These are phyloP conservation scores for Didymella lethalis DNA, from an alignment of 2,329 filamentous ascomycete genomes.

Conservation along the genomic window DNA sequence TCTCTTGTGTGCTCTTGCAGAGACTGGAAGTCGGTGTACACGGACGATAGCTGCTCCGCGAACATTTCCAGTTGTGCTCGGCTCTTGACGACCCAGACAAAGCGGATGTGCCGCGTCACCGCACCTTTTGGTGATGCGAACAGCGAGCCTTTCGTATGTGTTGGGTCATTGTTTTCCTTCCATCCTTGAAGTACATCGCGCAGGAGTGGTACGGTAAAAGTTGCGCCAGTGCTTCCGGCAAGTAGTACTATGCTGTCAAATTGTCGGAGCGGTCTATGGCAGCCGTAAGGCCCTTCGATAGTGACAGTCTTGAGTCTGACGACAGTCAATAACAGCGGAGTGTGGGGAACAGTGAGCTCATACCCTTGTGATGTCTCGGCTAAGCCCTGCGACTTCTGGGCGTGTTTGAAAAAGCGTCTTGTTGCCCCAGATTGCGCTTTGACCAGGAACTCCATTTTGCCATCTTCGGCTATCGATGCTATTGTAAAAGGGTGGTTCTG, in stretches of 20 bases:
- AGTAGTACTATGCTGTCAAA: slow-evolving; percentile 69
- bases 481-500: slow-evolving; percentile 73
- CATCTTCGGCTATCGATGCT: slow-evolving; percentile 63
- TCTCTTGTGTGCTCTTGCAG: slow-evolving; percentile 49
- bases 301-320: slow-evolving; percentile 50
- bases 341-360: slow-evolving; percentile 1
- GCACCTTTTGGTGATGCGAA: slow-evolving; percentile 36
- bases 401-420: slow-evolving; percentile 59
- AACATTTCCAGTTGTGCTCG: slow-evolving; percentile 63
- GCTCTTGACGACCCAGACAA: slow-evolving; percentile 68
- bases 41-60: slow-evolving; percentile 57
- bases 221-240: slow-evolving; percentile 67
- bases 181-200: slow-evolving; percentile 63
- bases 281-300: slow-evolving; percentile 64
- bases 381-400: slow-evolving; percentile 52
- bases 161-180: slow-evolving; percentile 41
- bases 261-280: slow-evolving; percentile 61
- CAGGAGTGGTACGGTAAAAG: slow-evolving; percentile 65
- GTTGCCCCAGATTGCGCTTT: slow-evolving; percentile 64
- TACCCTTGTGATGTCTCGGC: slow-evolving; percentile 25
- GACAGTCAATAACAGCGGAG: slow-evolving; percentile 2
- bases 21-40: slow-evolving; percentile 54
- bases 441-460: slow-evolving; percentile 64
- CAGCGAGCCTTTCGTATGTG: slow-evolving; percentile 19
- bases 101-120: slow-evolving; percentile 60